Evolutionary conservation across 768 basidiomycete species (phyloP), one percentile per base, ranked within the genome.

Genomic region (Clitopilus hobsonii): DNA sequence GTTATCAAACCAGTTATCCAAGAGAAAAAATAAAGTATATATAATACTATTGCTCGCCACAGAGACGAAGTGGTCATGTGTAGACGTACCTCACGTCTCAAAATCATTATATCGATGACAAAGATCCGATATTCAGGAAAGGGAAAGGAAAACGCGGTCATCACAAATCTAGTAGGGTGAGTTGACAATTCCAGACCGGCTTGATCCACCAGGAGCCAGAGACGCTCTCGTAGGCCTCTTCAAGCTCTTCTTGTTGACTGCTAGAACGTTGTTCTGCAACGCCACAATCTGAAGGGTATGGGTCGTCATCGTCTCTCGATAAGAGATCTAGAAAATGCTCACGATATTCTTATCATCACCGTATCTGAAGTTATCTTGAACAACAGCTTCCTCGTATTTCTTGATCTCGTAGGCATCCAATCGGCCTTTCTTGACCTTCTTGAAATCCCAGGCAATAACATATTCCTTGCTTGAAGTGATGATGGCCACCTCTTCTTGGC

Each of bases 291-390:
- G 64, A n/a, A 58, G 30, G 48, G 27, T 48, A 38, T 38, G 28
- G 49, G 54, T 54, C 26, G 51, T 53, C 28, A 52, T 23, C 27
- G 28, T 10, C 50, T 48, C 22, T 32, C 26, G 41, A 26, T 54
- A 30, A 52, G 41, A 63, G 41, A 18, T 16, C 29, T 32, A 28
- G 50, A 41, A 51, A 53, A 30, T 27, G 76, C 90, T 65, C 63
- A 94, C 93, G 66, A 99, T 98, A 67, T 98, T 88, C 65, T 93
- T 91, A 71, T 98, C 95, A 63, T 96, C 92, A 13, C 94, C 96
- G 65, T 95, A 98, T 72, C 88, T 91, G 84, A 99, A 99, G 72
- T 89, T 92, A 70, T 99, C 97, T 60, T 97, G 95, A 0, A 98
- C 94, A 55, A 98, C 94, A 47, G 82, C 79, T 63, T 96, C 94